Conservation (phyloP, 2,329 filamentous ascomycete species). For the Pyrenophora seminiperda region DNA sequence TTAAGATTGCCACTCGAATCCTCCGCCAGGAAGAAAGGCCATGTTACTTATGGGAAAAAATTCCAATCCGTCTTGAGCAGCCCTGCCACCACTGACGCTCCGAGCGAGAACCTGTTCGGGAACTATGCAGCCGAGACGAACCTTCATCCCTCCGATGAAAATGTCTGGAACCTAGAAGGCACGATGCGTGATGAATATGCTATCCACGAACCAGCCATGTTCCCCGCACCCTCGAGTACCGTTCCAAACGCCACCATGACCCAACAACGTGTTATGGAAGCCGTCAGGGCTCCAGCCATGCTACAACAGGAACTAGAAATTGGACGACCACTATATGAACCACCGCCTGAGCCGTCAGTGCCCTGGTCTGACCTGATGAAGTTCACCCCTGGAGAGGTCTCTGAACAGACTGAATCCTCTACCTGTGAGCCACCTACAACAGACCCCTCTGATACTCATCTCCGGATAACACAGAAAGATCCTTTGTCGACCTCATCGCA, state of each 20-base stretch:
- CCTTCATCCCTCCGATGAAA: slow-evolving; percentile 4
- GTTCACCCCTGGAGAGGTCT: slow-evolving; percentile 21
- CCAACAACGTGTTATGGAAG: slow-evolving; percentile 49
- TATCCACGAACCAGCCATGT: slow-evolving; percentile 50
- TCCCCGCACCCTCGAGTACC: slow-evolving; percentile 51
- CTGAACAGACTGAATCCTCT: slow-evolving; percentile 17
- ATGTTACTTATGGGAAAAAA: slow-evolving; percentile 17
- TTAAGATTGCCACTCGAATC: background rate
- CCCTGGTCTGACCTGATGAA: slow-evolving; percentile 47
- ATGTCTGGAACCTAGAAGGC: slow-evolving; percentile 34
- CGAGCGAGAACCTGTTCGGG: background rate
- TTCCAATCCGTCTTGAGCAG: slow-evolving; percentile 10
- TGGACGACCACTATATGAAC: slow-evolving; percentile 20
- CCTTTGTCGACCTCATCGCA: slow-evolving; percentile 7
- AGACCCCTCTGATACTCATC: background rate
- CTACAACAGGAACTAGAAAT: slow-evolving; percentile 28
- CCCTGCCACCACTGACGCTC: slow-evolving; percentile 4
- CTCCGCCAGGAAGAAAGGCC: slow-evolving; percentile 7
- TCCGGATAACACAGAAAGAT: background rate
- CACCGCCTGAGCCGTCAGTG: slow-evolving; percentile 37
- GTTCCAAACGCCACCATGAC: slow-evolving; percentile 50
- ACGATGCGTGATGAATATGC: slow-evolving; percentile 46
- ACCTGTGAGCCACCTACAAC: slow-evolving; percentile 5
- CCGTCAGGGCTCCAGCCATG: slow-evolving; percentile 34
- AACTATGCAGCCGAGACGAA: background rate